These are phyloP conservation scores for Bonia amplexicaulis DNA, from an alignment of 176 grass and related monocot species.

Conservation along the genomic window DNA sequence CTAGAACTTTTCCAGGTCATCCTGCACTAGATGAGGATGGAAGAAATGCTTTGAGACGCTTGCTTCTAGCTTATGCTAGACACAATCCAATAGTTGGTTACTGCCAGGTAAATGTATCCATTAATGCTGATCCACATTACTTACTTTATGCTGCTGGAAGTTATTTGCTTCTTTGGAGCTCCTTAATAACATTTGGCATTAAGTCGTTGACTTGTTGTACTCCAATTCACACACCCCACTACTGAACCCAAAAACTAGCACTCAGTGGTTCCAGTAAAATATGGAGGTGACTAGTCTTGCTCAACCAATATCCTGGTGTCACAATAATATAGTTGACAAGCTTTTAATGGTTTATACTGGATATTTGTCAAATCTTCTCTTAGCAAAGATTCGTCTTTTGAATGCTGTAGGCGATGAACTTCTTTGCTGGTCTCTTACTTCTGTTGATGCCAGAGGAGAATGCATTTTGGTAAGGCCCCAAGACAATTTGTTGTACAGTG, in stretches of 20 bases:
- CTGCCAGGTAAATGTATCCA: conserved; percentile 67
- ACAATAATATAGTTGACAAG: background rate
- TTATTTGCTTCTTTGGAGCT: conserved; percentile 11
- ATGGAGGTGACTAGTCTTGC: background rate
- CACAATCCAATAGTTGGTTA: conserved; percentile 99
- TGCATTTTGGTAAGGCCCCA: conserved; percentile 80
- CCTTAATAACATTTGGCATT: background rate
- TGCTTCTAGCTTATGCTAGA: conserved; percentile 92
- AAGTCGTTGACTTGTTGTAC: background rate
- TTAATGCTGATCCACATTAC: background rate
- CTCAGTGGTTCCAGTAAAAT: background rate
- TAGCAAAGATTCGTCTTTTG: conserved; percentile 20
- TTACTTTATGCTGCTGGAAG: conserved; percentile 1
- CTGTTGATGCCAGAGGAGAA: conserved; percentile 99
- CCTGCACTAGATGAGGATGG: conserved; percentile 89
- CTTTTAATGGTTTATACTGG: background rate
- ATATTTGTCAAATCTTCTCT: conserved; percentile 4
- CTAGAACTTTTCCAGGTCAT: conserved; percentile 98
- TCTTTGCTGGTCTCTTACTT: conserved; percentile 92
- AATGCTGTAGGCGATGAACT: conserved; percentile 92
- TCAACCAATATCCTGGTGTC: background rate
- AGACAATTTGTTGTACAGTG: conserved; percentile 18
- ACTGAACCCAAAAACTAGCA: conserved; percentile 4
- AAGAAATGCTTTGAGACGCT: conserved; percentile 94
- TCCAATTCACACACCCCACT: background rate